Conservation (phyloP, 208 protist species). For the Leishmania tropica region DNA sequence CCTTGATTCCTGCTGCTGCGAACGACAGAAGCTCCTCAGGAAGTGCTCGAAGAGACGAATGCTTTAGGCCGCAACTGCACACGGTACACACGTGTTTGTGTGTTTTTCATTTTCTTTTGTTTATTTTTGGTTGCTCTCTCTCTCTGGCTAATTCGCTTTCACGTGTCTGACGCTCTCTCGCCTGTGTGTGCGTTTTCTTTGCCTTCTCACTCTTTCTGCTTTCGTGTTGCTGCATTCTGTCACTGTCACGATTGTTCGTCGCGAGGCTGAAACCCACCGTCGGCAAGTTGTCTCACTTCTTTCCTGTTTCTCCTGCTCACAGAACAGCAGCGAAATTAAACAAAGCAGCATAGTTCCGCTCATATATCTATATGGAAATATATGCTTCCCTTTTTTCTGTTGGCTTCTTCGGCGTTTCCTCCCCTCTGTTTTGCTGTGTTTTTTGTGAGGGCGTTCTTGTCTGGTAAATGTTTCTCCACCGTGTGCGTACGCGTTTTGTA, state of each 20-base stretch:
- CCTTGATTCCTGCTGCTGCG: background rate
- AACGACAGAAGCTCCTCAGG: background rate
- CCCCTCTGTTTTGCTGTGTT: background rate
- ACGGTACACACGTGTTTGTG: background rate
- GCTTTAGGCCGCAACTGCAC: background rate
- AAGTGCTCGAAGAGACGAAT: background rate
- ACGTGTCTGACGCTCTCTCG: background rate
- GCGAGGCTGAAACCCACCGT: constrained; percentile 5
- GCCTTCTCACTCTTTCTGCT: constrained; percentile 9
- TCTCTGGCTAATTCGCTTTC: background rate
- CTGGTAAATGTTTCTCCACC: background rate
- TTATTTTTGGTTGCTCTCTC: background rate
- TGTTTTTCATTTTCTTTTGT: background rate
- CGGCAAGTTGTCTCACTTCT: background rate
- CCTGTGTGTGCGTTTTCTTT: background rate
- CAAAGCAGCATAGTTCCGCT: background rate
- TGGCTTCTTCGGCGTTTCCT: background rate
- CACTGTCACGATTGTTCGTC: background rate
- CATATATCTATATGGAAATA: background rate
- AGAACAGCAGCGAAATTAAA: background rate
- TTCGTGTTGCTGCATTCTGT: constrained; percentile 10
- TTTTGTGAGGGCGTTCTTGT: background rate
- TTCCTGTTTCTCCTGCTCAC: background rate
- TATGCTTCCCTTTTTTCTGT: background rate
- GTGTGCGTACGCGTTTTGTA: background rate